A percentile compares a stretch with the other conserved stretches of the same genome.
Conservation (phyloP, 2,329 filamentous ascomycete genomes). For the Fusarium virguliforme region DNA sequence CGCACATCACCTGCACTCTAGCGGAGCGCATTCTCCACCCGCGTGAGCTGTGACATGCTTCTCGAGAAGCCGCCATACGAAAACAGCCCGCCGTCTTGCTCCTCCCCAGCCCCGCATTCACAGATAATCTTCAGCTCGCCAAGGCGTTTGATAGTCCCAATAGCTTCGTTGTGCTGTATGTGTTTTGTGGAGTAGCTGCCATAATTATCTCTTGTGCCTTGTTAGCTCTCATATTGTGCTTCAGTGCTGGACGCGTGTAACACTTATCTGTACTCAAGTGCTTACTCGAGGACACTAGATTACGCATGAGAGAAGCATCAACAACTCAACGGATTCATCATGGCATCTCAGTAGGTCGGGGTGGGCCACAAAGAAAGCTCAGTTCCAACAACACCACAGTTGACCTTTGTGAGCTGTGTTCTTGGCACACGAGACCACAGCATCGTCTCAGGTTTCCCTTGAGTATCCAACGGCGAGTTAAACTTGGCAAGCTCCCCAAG, state of each 20-base stretch:
- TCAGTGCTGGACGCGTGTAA: not conserved
- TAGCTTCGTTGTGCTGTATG: not conserved
- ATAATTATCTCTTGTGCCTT: not conserved
- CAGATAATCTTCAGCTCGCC: not conserved
- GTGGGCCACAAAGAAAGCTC: not conserved
- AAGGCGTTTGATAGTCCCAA: conserved; percentile 8
- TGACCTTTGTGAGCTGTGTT: not conserved
- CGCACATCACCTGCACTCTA: conserved; percentile 39
- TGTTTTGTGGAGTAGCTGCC: not conserved
- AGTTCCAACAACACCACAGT: not conserved
- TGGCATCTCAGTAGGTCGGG: not conserved
- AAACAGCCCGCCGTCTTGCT: conserved; percentile 28
- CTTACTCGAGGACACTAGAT: not conserved
- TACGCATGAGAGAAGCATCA: not conserved
- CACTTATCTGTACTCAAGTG: not conserved
- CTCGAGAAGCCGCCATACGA: conserved; percentile 17
- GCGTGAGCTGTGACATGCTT: conserved; percentile 16
- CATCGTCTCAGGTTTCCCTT: not conserved
- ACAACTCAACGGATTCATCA: not conserved
- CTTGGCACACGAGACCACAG: not conserved
- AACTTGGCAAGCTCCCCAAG: not conserved
- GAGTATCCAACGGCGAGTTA: not conserved
- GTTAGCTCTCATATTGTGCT: not conserved
- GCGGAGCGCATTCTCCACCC: conserved; percentile 34
- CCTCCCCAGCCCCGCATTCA: conserved; percentile 15